Evolutionary conservation across 2,329 filamentous ascomycete genomes (phyloP), one percentile per base, ranked within the genome.

Genomic region (Neocucurbitaria cava): DNA sequence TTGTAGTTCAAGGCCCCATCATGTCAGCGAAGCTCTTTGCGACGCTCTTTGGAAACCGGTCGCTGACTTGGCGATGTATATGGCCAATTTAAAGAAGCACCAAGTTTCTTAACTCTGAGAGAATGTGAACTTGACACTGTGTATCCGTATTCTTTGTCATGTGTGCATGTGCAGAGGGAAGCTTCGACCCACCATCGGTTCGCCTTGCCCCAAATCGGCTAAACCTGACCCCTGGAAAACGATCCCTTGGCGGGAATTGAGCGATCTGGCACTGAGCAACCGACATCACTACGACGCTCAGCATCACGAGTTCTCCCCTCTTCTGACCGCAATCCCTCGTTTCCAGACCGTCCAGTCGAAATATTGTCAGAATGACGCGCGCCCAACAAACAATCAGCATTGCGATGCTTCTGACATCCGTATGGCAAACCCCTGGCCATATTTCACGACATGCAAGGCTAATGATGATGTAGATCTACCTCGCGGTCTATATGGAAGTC

Each of bases 371-470:
- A 62, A 98, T 98, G 95, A 96, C 95, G 65, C 92, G 93, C 79
- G 95, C 95, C 20, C 89, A 91, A 77, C 93, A 98, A 79, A 94
- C 91, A 62, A 88, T 97, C 74, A 96, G 92, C 58, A 84, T 96
- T 71, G 89, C 87, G 71, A 87, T 97, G 70, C 85, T 97, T 67
- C 85, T 95, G 78, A 91, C 91, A 69, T 96, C 93, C 33, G 93
- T 97, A 88, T 68, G 86, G 62, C 50, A 46, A 49, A 50, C 49
- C 46, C 58, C 59, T 65, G 54, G 59, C 47, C 46, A 38, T n/a
- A 42, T 48, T 24, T 24, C 13, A 9, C 6, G 20, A 11, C 21
- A 20, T 47, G 28, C 26, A 45, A 41, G 51, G 41, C 64, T 67
- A 61, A 73, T 54, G 53, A 42, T 35, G 45, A n/a, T 44, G 50